These are phyloP conservation scores for Medicago ruthenica DNA, from an alignment of 306 rosid genomes.

Conservation along the genomic window DNA sequence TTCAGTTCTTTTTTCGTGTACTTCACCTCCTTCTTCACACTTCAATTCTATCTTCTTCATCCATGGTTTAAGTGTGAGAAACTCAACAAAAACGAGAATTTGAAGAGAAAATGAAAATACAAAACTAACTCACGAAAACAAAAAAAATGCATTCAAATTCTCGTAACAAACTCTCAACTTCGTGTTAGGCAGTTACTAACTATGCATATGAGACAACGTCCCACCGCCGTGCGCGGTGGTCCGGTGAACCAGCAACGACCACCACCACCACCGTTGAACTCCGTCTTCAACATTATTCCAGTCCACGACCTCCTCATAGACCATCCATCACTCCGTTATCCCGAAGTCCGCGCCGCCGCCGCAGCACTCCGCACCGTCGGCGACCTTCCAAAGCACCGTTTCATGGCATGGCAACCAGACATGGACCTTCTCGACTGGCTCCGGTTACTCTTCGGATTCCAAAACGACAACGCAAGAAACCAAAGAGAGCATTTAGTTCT, in stretches of 20 bases:
- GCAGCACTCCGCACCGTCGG: conserved; percentile 79
- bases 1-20: conserved; percentile 42
- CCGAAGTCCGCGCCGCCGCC: conserved; percentile 88
- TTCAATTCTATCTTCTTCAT: background rate
- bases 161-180: background rate
- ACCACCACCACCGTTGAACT: conserved; percentile 33
- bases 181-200: conserved; percentile 6
- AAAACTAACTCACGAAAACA: conserved; percentile 4
- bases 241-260: conserved; percentile 14
- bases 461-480: conserved; percentile 79
- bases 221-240: conserved; percentile 40
- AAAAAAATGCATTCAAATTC: conserved; percentile 23
- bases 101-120: conserved; percentile 4
- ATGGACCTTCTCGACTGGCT: conserved; percentile 92
- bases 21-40: conserved; percentile 23
- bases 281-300: conserved; percentile 82
- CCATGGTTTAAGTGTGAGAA: background rate
- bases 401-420: conserved; percentile 53
- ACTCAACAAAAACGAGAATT: no score
- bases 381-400: conserved; percentile 74
- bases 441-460: conserved; percentile 76
- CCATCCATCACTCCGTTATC: conserved; percentile 83
- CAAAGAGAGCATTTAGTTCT: conserved; percentile 95
- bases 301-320: conserved; percentile 72
- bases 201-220: conserved; percentile 50